These are phyloP conservation scores for Haplosporangium sp. DNA, from an alignment of 371 early-diverging fungal genomes.

Conservation along the genomic window DNA sequence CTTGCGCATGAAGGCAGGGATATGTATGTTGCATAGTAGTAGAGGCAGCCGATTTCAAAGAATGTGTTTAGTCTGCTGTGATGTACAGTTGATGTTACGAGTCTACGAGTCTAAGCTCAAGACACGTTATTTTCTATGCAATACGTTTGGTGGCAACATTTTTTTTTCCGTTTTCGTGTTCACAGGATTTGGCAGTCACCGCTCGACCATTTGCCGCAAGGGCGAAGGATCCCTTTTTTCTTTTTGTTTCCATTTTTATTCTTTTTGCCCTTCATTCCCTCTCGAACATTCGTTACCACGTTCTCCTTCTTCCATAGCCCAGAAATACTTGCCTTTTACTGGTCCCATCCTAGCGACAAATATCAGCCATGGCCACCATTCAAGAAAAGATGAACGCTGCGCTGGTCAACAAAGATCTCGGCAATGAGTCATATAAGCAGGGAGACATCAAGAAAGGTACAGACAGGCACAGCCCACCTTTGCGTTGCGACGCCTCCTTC, in stretches of 20 bases:
- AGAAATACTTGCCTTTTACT: not conserved
- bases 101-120: too few relatives aligned
- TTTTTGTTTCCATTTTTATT: not conserved
- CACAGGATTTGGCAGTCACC: not conserved
- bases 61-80: too few relatives aligned
- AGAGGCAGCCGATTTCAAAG: too few relatives aligned
- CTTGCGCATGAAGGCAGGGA: too few relatives aligned
- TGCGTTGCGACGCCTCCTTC: too few relatives aligned
- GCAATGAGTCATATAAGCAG: slow-evolving; percentile 50
- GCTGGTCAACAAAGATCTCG: slow-evolving; percentile 40
- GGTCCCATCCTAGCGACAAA: not conserved
- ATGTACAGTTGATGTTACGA: too few relatives aligned
- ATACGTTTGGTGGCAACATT: too few relatives aligned
- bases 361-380: slow-evolving; percentile 19
- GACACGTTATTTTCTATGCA: too few relatives aligned
- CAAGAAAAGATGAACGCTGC: slow-evolving; percentile 41
- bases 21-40: too few relatives aligned
- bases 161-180: too few relatives aligned
- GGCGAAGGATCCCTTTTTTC: not conserved
- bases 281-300: not conserved
- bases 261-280: too few relatives aligned
- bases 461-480: not conserved
- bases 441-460: slow-evolving; percentile 51
- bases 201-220: not conserved
- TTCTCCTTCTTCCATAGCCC: not conserved